Evolutionary conservation across 2,329 filamentous ascomycete species (phyloP), one percentile per base, ranked within the genome.

Genomic region (Pestalotiopsis sp.): DNA sequence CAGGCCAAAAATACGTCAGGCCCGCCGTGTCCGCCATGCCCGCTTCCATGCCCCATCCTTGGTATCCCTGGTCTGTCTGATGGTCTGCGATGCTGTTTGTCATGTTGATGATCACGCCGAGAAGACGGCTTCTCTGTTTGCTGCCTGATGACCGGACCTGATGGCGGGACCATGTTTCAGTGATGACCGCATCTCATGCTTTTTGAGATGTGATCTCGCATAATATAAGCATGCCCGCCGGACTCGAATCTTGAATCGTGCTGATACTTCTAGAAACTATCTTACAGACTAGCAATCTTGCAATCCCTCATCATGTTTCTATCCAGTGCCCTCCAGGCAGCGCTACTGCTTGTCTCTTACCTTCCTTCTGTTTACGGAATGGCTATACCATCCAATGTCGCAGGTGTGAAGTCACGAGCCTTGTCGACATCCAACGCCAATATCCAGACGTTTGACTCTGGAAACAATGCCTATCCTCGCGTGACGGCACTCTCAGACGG

Each of bases 391-490:
- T 17, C 20, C 5, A n/a, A 9, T 38, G 13, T n/a, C 11, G 17
- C 13, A 60, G 64, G 39, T 27, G 3, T 66, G 12, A 36, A 55
- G 20, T 17, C 64, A 27, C 17, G 52, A 20, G 31, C 25, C 4
- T 14, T 66, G 20, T 25, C 14, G n/a, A 60, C 23, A 25, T 12
- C 36, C 13, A 11, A 52, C n/a, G 36, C 45, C 65, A 67, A 45
- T 4, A 55, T 67, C 41, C 20, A 67, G n/a, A 20, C 59, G 3
- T 17, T 11, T 23, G 36, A 31, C 4, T 49, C 59, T 20, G 38
- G 65, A 2, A 81, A 80, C 55, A 82, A 66, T 60, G 14, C 80
- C 4, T 83, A 83, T 67, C 79, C 81, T 2, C 81, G 81, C 13
- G 75, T 82, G 1, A 73, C 79, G 3, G 74, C 76, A 9, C 76